Percentiles rank a stretch among this genome's conserved stretches.
These are phyloP conservation scores for Wickerhamiella occidentalis DNA, from an alignment of 805 yeast species.

Conservation along the genomic window DNA sequence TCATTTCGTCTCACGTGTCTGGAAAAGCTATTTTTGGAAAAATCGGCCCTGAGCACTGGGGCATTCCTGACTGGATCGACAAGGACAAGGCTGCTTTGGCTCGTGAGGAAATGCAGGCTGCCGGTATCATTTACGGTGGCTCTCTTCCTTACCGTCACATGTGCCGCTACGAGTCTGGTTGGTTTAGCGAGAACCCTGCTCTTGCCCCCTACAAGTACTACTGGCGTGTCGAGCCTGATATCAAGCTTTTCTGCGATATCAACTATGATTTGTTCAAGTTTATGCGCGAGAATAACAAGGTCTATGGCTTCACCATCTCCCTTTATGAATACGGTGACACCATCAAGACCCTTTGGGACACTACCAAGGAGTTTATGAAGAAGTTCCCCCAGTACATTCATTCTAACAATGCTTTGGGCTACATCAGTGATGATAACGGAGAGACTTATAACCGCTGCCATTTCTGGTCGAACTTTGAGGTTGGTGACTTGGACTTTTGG, in stretches of 20 bases:
- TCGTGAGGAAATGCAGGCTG: conserved; percentile 43
- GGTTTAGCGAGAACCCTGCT: conserved; percentile 61
- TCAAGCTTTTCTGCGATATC: conserved; percentile 61
- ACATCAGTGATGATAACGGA: conserved; percentile 60
- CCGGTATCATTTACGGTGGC: conserved; percentile 60
- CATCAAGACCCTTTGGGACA: conserved; percentile 65
- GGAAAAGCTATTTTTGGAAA: conserved; percentile 62
- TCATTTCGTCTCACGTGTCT: conserved; percentile 42
- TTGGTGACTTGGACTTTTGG: conserved; percentile 61
- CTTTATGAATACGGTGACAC: conserved; percentile 59
- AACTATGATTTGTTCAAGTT: conserved; percentile 68
- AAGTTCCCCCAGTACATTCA: conserved; percentile 47
- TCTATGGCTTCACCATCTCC: conserved; percentile 66
- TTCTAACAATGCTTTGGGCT: conserved; percentile 52
- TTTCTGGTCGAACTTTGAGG: conserved; percentile 75
- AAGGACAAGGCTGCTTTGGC: conserved; percentile 51
- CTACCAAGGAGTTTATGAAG: conserved; percentile 51
- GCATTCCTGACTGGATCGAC: conserved; percentile 73
- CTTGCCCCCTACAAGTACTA: conserved; percentile 65
- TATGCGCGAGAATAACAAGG: conserved; percentile 63
- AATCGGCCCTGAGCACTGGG: conserved; percentile 74
- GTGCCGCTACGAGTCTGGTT: conserved; percentile 83
- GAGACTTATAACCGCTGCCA: conserved; percentile 71
- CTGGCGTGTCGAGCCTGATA: conserved; percentile 89
- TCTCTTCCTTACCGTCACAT: conserved; percentile 71